These are phyloP conservation scores for Smithsoniella earleae DNA, from an alignment of 163 green algal genomes.

Conservation along the genomic window DNA sequence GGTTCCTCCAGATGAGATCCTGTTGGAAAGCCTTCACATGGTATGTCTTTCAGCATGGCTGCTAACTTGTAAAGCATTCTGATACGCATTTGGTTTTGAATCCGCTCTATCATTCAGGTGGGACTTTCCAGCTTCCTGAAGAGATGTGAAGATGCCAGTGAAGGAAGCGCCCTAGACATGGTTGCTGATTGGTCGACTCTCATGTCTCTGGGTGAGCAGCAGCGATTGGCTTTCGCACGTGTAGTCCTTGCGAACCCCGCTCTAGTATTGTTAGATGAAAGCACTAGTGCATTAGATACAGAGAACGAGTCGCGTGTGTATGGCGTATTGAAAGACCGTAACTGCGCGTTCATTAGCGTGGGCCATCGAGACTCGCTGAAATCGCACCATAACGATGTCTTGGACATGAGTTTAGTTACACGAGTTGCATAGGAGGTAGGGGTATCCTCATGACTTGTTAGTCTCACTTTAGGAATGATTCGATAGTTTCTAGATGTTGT, in stretches of 20 bases:
- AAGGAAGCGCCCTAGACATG: constrained; percentile 41
- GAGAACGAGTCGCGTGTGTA: constrained; percentile 69
- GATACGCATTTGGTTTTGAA: background rate
- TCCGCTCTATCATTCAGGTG: background rate
- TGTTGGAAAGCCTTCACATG: background rate
- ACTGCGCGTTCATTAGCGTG: constrained; percentile 73
- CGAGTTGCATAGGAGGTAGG: no score
- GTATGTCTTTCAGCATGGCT: background rate
- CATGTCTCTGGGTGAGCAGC: constrained; percentile 85
- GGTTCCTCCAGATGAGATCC: background rate
- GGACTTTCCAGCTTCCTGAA: background rate
- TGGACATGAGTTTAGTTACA: no score
- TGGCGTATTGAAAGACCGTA: constrained; percentile 39
- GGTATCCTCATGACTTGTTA: no score
- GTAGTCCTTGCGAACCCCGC: constrained; percentile 63
- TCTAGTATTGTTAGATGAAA: constrained; percentile 87
- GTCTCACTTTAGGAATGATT: no score
- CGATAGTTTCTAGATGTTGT: no score
- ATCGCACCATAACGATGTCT: constrained; percentile 42
- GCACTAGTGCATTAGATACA: constrained; percentile 70
- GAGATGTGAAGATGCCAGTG: background rate
- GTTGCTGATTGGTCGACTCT: constrained; percentile 62
- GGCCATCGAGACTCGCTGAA: constrained; percentile 75
- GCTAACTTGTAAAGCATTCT: background rate
- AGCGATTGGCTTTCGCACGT: constrained; percentile 75